Conservation (phyloP, 768 basidiomycete genomes). For the Leccinum arenicola region DNA sequence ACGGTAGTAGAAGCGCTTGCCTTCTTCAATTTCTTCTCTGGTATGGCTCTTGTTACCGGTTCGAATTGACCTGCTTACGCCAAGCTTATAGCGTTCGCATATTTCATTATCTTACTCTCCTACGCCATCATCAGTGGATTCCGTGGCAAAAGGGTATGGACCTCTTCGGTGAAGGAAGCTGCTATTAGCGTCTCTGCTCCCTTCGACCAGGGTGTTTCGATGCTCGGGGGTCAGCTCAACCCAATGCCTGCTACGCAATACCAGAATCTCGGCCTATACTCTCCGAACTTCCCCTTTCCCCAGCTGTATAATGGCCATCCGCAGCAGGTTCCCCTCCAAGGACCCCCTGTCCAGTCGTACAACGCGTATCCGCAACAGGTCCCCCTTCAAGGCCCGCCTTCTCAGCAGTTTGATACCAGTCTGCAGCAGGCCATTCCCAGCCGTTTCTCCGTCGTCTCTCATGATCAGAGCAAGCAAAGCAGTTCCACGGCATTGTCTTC, state of each 20-base stretch:
- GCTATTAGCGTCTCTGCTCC: background rate
- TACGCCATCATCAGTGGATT: conserved; percentile 23
- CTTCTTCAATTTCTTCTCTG: conserved; percentile 23
- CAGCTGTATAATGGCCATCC: conserved; percentile 12
- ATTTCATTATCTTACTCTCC: conserved; percentile 15
- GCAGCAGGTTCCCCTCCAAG: background rate
- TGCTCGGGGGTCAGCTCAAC: conserved; percentile 11
- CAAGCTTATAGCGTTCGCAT: conserved; percentile 21
- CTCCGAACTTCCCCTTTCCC: background rate
- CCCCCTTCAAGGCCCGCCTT: background rate
- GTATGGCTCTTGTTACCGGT: conserved; percentile 14
- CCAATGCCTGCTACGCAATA: conserved; percentile 6
- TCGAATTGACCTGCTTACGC: background rate
- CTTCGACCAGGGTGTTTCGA: background rate
- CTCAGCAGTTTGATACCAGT: conserved; percentile 1
- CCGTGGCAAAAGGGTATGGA: conserved; percentile 25
- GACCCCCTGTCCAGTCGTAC: background rate
- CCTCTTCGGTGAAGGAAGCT: conserved; percentile 21
- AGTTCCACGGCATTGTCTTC: background rate
- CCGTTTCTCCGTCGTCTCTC: background rate
- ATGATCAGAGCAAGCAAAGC: background rate
- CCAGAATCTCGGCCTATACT: conserved; percentile 3
- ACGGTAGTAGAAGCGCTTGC: conserved; percentile 19
- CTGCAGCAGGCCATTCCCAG: background rate
- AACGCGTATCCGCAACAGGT: conserved; percentile 4